Conservation (phyloP, 495 filamentous ascomycete species). For the Daldinia bambusicola region DNA sequence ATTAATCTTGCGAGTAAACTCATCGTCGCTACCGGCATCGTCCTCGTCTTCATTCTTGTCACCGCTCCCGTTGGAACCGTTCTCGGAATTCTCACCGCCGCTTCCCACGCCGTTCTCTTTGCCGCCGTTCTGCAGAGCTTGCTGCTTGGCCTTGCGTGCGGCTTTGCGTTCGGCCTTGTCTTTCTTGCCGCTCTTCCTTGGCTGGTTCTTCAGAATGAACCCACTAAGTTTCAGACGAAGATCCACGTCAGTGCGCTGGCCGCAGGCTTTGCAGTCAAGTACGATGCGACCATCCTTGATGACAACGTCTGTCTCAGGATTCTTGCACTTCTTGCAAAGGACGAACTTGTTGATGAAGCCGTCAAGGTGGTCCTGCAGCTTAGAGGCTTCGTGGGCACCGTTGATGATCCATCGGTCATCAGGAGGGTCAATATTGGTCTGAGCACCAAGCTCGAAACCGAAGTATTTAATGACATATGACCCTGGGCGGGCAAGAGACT, state of each 20-base stretch:
- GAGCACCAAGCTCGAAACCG: conserved; percentile 96
- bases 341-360: conserved; percentile 98
- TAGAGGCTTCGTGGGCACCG: conserved; percentile 92
- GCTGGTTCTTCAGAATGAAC: conserved; percentile 95
- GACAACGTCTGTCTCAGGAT: conserved; percentile 94
- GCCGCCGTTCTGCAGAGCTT: conserved; percentile 68
- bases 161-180: conserved; percentile 94
- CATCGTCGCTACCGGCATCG: conserved; percentile 84
- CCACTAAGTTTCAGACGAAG: conserved; percentile 93
- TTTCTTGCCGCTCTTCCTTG: conserved; percentile 85
- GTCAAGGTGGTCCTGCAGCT: conserved; percentile 98
- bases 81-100: conserved; percentile 77
- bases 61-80: conserved; percentile 73
- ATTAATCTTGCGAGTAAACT: conserved; percentile 90
- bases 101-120: conserved; percentile 69
- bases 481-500: conserved; percentile 90
- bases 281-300: conserved; percentile 91
- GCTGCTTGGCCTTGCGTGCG: conserved; percentile 83
- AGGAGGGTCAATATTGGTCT: conserved; percentile 95
- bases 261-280: conserved; percentile 98
- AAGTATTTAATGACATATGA: conserved; percentile 99
- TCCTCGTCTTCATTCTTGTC: conserved; percentile 63
- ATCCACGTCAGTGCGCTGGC: conserved; percentile 89
- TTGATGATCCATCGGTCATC: conserved; percentile 99
- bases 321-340: conserved; percentile 99